Evolutionary conservation across 768 basidiomycete genomes (phyloP), one percentile per base, ranked within the genome.

Genomic region (Mycena galericulata): DNA sequence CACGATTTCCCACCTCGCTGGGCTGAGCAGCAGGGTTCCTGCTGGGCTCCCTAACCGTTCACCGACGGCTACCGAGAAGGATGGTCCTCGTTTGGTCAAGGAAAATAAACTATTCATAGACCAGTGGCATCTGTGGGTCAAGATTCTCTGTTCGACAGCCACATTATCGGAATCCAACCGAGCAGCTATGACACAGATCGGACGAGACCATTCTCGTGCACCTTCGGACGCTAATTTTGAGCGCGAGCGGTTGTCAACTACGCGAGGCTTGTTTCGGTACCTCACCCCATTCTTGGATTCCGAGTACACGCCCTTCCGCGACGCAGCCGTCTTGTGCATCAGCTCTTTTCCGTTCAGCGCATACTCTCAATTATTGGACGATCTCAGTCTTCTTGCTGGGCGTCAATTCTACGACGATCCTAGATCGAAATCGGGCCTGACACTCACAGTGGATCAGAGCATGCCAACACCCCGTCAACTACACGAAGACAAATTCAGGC

Each of bases 221-320:
- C 88, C 90, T 4, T 93, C 92, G 10, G 92, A 93, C 67, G 79
- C 87, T 62, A 92, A 86, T 67, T 91, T 93, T 58, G 93, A 94
- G 68, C 88, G 93, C 46, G 95, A 96, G 72, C 87, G 93, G 54
- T 87, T 94, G 73, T 87, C 89, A n/a, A 93, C 92, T 0, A 92
- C 94, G 5, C 88, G 92, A 27, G 94, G 91, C 27, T 79, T 97
- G 26, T 96, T 97, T 79, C 87, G 92, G 71, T 93, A 94, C 72
- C 83, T 97, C 60, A 92, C 94, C 0, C 93, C 94, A 8, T 95
- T 96, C 76, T 84, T 98, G 60, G 93, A 94, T 69, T 93, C 93
- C 8, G 96, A 97, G 72, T 91, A 93, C 74, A 88, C 88, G 2
- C 82, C 88, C 12, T 96, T 97, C 78, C 89, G 95, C 58, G 93